Evolutionary conservation across 2,329 filamentous ascomycete species (phyloP), one percentile per base, ranked within the genome.

Genomic region (Simplicillium aogashimaense): DNA sequence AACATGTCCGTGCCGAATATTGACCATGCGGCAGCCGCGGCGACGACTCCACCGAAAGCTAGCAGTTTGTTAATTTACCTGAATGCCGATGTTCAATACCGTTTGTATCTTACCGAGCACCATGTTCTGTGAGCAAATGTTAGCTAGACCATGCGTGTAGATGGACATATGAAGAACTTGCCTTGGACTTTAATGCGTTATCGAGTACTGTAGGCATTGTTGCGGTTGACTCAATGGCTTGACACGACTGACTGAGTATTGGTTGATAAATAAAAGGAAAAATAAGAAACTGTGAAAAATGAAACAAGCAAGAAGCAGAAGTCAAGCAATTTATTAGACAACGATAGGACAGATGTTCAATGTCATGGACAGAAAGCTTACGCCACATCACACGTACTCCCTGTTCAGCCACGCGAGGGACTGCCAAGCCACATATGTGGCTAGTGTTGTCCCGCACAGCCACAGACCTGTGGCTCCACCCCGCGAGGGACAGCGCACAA

Each of bases 1-100:
- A 95, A 94, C 53, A 95, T 74, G 47, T 90, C 86, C 39, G 77
- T 73, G 42, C 87, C 87, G 81, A 84, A 94, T 51, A 95, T 90
- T 14, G 77, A 75, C 82, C 84, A 95, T 33, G 77, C 78, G 13
- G 87, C 83, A 2, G 83, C 87, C 2, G 84, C 86, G 7, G 85
- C 84, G 12, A 95, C 75, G 39, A 94, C 72, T 9, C 84, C 86
- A 4, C 83, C 80, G 56, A 95, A 95, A 14, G 81, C 86, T 81
- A 64, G 51, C 53, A 37, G n/a, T 29, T n/a, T 46, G 13, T 16
- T 16, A 16, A 16, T 10, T 15, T 17, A n/a, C 31, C 18, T 25
- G 16, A 39, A 32, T 39, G 36, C 35, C 45, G 34, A 14, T 35
- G 30, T 37, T 36, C 40, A 30, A 16, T 28, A 20, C 34, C 16